Conservation (phyloP, 495 filamentous ascomycete genomes). For the Gamarada debralockiae region DNA sequence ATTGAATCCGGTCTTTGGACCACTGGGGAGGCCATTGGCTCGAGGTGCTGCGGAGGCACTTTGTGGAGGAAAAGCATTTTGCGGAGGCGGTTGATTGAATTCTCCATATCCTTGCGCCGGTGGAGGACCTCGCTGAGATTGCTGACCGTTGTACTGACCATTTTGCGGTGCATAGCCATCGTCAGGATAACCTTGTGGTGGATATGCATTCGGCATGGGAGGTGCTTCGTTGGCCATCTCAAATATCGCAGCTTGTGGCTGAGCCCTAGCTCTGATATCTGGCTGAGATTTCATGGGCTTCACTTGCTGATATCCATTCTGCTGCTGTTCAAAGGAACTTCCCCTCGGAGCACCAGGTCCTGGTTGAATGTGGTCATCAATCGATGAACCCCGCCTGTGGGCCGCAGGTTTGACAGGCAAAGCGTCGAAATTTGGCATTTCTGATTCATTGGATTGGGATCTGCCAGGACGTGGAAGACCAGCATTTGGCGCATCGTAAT, state of each 20-base stretch:
- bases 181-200: slow-evolving; percentile 33
- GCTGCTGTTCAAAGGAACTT: slow-evolving; percentile 25
- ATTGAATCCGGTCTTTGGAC: slow-evolving; percentile 24
- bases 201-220: slow-evolving; percentile 36
- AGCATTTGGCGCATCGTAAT: slow-evolving; percentile 36
- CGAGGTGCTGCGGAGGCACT: slow-evolving; percentile 22
- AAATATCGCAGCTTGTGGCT: slow-evolving; percentile 60
- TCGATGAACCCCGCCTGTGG: slow-evolving; percentile 24
- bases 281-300: slow-evolving; percentile 65
- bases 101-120: slow-evolving; percentile 19
- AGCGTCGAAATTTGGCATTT: slow-evolving; percentile 75
- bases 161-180: slow-evolving; percentile 28
- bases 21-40: slow-evolving; percentile 23
- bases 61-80: slow-evolving; percentile 25
- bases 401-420: slow-evolving; percentile 30
- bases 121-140: slow-evolving; percentile 28
- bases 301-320: slow-evolving; percentile 35
- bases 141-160: slow-evolving; percentile 27
- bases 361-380: slow-evolving; percentile 53
- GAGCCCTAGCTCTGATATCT: slow-evolving; percentile 47
- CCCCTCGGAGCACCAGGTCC: neutral
- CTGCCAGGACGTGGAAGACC: slow-evolving; percentile 1
- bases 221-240: slow-evolving; percentile 63
- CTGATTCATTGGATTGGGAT: slow-evolving; percentile 35
- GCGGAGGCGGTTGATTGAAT: slow-evolving; percentile 9